Evolutionary conservation across 306 rosid genomes (phyloP).

Genomic region (Sechiopsis laciniata): DNA sequence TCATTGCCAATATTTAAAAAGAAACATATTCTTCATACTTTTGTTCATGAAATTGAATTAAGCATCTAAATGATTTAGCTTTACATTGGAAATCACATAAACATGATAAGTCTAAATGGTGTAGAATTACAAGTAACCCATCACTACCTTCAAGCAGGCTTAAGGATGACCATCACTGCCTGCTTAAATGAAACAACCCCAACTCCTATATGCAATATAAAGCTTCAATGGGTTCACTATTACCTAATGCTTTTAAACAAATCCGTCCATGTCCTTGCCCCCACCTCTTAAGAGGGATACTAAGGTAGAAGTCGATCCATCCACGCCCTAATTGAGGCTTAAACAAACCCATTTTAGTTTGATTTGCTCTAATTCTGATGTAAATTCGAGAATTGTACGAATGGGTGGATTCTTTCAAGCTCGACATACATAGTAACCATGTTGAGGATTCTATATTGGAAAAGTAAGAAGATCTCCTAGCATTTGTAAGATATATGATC

Average conservation of each 20-base stretch:
- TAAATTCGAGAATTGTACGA: too few relatives aligned
- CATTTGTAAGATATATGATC: too few relatives aligned
- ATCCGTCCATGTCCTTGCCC: background rate
- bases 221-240: background rate
- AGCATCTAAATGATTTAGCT: background rate
- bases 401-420: too few relatives aligned
- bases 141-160: background rate
- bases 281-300: background rate
- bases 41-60: background rate
- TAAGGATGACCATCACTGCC: background rate
- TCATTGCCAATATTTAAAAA: background rate
- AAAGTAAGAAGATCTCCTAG: too few relatives aligned
- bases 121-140: too few relatives aligned
- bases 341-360: background rate
- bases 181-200: background rate
- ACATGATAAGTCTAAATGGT: background rate
- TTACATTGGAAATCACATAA: background rate
- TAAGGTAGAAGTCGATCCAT: background rate
- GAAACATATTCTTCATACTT: background rate
- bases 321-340: background rate
- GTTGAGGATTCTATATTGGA: too few relatives aligned
- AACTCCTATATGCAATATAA: background rate
- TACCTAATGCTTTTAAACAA: background rate
- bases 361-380: too few relatives aligned
- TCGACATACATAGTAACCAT: background rate